Base-by-base conservation (phyloP, 768 basidiomycete genomes). In the Pluteus cervinus region DNA sequence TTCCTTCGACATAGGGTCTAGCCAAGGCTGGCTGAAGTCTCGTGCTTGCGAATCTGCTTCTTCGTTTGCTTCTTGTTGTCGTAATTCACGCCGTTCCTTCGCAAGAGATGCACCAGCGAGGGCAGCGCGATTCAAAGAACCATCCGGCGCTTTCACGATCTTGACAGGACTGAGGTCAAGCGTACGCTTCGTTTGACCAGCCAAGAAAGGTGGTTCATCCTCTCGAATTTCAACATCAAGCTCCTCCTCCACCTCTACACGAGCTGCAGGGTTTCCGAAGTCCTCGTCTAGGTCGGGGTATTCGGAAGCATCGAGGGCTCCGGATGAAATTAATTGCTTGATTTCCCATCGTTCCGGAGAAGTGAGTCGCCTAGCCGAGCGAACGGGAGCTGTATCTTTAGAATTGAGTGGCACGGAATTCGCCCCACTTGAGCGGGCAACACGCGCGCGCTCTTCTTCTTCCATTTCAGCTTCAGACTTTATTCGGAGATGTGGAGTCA, bases 341-440 rank as follows among this genome's bases (percentile, higher is more conserved):
- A 99, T 93, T 66, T 99, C 96, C 92, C 96, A 99, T 20, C 96
- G 80, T 60, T 99, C 96, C 1, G 96, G 96, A 5, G 88, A 92
- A 1, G 93, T 93, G 40, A 98, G 66, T 11, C 94, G 76, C 53
- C 91, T 92, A 0, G 91, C 89, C 2, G 85, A 87, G 22, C 81
- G 77, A 11, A 80, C 72, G 7, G 75, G 73, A 16, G 68, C 75
- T 30, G 68, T 62, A 46, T 72, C 55, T 56, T 74, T 56, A 48
- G 75, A 51, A 53, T 75, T 58, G 11, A 97, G 67, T 2, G 93
- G 89, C 15, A 93, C 69, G 11, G 91, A 77, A 50, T 99, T 99
- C 21, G 90, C 77, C 17, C 94, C 92, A 3, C 87, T 79, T 4
- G 78, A 75, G 18, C 72, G 79, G 20, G 77, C 69, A 9, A 83